Evolutionary conservation across 2,329 filamentous ascomycete species (phyloP), one percentile per base, ranked within the genome.

Genomic region (Aspergillus thermomutatus): DNA sequence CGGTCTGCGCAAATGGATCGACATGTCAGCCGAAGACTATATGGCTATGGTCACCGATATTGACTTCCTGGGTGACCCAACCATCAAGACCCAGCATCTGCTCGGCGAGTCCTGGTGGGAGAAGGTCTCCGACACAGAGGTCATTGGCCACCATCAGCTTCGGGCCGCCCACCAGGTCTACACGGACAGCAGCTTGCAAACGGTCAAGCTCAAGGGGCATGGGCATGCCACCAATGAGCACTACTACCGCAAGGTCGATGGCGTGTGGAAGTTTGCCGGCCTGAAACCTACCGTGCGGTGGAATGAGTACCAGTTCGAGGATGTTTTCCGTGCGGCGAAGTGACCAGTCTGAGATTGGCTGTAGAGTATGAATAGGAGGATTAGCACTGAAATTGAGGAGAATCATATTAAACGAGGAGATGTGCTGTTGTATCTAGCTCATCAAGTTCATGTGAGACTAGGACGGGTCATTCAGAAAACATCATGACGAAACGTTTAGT

Each of bases 61-160:
- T 21, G 72, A 77, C 2, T 84, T 88, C 59, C 76, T 88, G 26
- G 85, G 86, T 58, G 83, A 87, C 73, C 80, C 80, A 34, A 78
- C 82, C 21, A 76, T 88, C 56, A 83, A 82, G 71, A 88, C 85
- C 6, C 86, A 88, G 70, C 86, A 88, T 73, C 82, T 87, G 65
- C 81, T 87, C 64, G 84, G 84, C 52, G 80, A 77, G 34, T 79
- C 80, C 19, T 81, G 81, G 70, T 87, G 81, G 81, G 79, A 83
- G 67, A 80, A 79, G 62, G 69, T 85, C 41, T 82, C 80, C 1
- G 83, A 84, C 56, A 82, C 77, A n/a, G 79, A 84, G 67, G 79
- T 85, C 50, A 73, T 84, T 56, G 84, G 83, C n/a, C 78, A 82
- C 66, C 83, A 85, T 71, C 84, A 86, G 74, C 72, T 86, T 50